Percentiles rank a stretch among this genome's conserved stretches.
These are phyloP conservation scores for Penicillium roqueforti DNA, from an alignment of 495 filamentous ascomycete species.

Conservation along the genomic window DNA sequence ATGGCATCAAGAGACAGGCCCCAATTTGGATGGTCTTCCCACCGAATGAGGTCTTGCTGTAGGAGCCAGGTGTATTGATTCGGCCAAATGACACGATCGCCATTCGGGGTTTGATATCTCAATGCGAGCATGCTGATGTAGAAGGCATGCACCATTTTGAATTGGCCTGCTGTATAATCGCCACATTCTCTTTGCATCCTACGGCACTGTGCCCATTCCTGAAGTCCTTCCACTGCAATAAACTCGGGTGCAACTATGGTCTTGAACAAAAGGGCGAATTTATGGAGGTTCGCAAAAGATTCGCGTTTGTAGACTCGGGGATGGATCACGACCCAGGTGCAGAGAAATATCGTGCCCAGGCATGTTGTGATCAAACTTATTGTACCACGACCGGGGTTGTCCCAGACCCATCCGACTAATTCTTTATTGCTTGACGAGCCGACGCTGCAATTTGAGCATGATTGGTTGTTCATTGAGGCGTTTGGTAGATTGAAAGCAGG, in stretches of 20 bases:
- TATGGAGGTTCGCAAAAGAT: constrained; percentile 21
- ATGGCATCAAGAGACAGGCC: constrained; percentile 30
- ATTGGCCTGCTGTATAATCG: constrained; percentile 13
- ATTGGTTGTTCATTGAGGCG: not conserved
- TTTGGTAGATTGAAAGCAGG: no score
- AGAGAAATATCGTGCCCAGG: constrained; percentile 32
- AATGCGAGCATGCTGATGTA: constrained; percentile 40
- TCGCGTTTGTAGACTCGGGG: constrained; percentile 30
- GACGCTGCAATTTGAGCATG: not conserved
- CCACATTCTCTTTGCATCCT: constrained; percentile 26
- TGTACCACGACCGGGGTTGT: constrained; percentile 31
- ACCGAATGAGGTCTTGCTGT: constrained; percentile 23
- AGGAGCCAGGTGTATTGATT: constrained; percentile 36
- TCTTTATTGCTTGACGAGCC: not conserved
- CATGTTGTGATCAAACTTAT: constrained; percentile 30
- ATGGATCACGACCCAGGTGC: constrained; percentile 38
- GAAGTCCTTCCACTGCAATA: constrained; percentile 36
- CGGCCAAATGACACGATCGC: constrained; percentile 31
- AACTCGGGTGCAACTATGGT: constrained; percentile 33
- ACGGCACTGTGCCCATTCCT: constrained; percentile 34
- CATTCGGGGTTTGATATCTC: constrained; percentile 25
- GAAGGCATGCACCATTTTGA: constrained; percentile 33
- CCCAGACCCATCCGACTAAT: constrained; percentile 29
- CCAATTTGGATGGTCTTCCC: constrained; percentile 26
- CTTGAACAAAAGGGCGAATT: constrained; percentile 30